Conservation (phyloP, 129 eudicot genomes). For the Deinandra increscens region DNA sequence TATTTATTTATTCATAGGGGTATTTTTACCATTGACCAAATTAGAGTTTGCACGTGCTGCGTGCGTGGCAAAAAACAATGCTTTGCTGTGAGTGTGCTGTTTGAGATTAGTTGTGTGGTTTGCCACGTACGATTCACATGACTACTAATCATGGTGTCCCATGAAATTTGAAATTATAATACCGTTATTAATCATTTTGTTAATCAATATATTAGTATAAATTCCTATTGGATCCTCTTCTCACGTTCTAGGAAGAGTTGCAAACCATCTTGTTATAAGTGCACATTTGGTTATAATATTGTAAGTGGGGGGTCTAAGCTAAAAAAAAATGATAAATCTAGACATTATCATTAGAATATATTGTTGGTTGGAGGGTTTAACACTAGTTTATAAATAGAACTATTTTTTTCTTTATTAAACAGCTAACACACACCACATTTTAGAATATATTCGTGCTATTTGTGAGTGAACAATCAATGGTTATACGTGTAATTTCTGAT, state of each 20-base stretch:
- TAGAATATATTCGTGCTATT: too few species aligned
- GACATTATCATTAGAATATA: too few species aligned
- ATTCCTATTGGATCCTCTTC: slow-evolving; percentile 14
- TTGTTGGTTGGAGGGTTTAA: too few species aligned
- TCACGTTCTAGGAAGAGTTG: slow-evolving; percentile 30
- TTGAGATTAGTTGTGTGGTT: slow-evolving; percentile 31
- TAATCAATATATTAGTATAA: not conserved
- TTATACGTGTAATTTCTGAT: too few species aligned
- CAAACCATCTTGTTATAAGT: not conserved
- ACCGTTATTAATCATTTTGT: not conserved
- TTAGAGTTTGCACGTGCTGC: slow-evolving; percentile 47
- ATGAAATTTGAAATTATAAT: slow-evolving; percentile 24
- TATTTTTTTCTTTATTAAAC: too few species aligned
- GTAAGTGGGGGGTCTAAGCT: too few species aligned
- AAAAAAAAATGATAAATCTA: too few species aligned
- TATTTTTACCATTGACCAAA: slow-evolving; percentile 48
- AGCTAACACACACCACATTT: too few species aligned
- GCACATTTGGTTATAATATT: not conserved
- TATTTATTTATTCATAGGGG: not conserved
- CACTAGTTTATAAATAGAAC: too few species aligned
- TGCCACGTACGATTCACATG: slow-evolving; percentile 44
- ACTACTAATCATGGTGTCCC: slow-evolving; percentile 37
- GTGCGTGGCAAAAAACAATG: slow-evolving; percentile 37
- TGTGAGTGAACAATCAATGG: too few species aligned
- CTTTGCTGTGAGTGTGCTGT: slow-evolving; percentile 47